Evolutionary conservation across 768 basidiomycete genomes (phyloP).

Genomic region (Lentinula lateritia): DNA sequence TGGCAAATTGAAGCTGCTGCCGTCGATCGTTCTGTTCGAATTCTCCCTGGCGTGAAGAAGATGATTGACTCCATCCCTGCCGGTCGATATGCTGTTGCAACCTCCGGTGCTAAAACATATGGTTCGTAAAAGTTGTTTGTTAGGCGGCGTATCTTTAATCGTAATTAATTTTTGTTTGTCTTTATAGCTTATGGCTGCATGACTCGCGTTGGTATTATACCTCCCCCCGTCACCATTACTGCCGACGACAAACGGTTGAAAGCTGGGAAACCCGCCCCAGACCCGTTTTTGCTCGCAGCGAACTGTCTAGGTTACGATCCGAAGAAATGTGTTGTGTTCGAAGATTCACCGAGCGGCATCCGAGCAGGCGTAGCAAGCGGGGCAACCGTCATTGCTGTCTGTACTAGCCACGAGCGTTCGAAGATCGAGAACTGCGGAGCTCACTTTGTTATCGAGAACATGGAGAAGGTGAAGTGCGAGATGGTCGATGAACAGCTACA

Average conservation of each 20-base stretch:
- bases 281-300: conserved; percentile 61
- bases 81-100: conserved; percentile 68
- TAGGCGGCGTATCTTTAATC: background rate
- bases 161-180: background rate
- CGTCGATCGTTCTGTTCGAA: conserved; percentile 60
- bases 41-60: conserved; percentile 62
- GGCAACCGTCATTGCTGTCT: conserved; percentile 68
- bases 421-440: conserved; percentile 53
- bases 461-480: conserved; percentile 42
- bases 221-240: conserved; percentile 66
- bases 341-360: conserved; percentile 79
- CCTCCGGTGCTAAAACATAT: conserved; percentile 69
- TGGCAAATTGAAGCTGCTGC: conserved; percentile 52
- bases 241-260: conserved; percentile 72
- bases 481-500: conserved; percentile 32
- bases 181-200: conserved; percentile 57
- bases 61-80: conserved; percentile 63
- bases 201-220: conserved; percentile 62
- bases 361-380: conserved; percentile 68
- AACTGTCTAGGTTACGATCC: conserved; percentile 50
- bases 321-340: conserved; percentile 68
- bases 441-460: conserved; percentile 49
- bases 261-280: conserved; percentile 57
- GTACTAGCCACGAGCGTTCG: conserved; percentile 61
- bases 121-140: conserved; percentile 28